Conservation (phyloP, 1,139 yeast species). For the Citeromyces siamensis region DNA sequence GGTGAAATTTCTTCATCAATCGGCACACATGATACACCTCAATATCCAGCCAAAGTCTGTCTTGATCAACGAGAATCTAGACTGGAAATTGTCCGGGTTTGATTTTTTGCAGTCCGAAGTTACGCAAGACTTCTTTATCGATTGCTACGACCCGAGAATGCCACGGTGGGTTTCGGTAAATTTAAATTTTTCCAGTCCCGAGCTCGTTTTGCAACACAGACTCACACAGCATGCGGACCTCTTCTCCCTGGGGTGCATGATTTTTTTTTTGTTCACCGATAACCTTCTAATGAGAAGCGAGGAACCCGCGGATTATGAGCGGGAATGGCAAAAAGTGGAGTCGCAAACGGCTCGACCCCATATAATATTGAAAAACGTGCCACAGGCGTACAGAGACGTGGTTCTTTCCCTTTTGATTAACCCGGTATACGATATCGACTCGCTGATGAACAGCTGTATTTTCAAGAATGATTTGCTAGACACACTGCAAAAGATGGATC, state of each 20-base stretch:
- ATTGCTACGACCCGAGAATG: conserved; percentile 59
- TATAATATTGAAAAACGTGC: conserved; percentile 16
- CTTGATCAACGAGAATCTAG: conserved; percentile 72
- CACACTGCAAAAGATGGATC: conserved; percentile 76
- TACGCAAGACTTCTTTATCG: conserved; percentile 37
- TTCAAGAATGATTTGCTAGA: conserved; percentile 78
- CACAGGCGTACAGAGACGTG: conserved; percentile 14
- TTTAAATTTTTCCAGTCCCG: conserved; percentile 70
- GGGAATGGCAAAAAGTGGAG: conserved; percentile 6
- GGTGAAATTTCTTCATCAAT: conserved; percentile 67
- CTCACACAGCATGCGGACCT: conserved; percentile 65
- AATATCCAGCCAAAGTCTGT: conserved; percentile 73
- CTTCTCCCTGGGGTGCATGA: conserved; percentile 70
- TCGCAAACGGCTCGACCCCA: conserved; percentile 9
- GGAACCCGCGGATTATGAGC: conserved; percentile 10
- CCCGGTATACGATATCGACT: conserved; percentile 31
- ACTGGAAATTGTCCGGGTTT: conserved; percentile 86
- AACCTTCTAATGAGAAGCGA: conserved; percentile 27
- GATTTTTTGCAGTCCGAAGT: conserved; percentile 45
- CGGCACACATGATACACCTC: conserved; percentile 64
- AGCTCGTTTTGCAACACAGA: conserved; percentile 44
- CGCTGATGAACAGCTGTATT: conserved; percentile 38
- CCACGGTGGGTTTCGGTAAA: conserved; percentile 64
- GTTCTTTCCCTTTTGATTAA: conserved; percentile 18
- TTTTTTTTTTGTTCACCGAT: conserved; percentile 48